A percentile compares a stretch with the other conserved stretches of the same genome.
phyloP scores from a whole-genome alignment of 306 rosid species.

The Chamaecrista fasciculata region DNA sequence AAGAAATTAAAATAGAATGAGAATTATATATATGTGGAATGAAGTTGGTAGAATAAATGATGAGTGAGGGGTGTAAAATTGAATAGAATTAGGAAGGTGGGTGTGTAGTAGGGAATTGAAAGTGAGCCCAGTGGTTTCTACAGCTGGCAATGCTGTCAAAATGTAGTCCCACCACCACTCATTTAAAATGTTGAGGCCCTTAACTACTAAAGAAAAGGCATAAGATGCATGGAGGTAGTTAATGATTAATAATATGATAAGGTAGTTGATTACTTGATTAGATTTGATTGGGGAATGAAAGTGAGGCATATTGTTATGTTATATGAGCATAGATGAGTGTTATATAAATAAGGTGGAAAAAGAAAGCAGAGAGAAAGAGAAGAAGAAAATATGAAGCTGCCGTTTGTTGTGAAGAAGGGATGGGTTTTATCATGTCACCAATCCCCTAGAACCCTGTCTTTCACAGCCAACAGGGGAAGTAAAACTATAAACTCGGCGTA shows the following conservation, averaged over 20 bases:
- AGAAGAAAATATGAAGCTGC: slow-evolving; percentile 73
- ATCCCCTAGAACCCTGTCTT: slow-evolving; percentile 80
- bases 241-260: too few species aligned
- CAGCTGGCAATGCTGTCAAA: neutral
- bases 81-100: neutral
- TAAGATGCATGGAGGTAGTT: too few species aligned
- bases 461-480: slow-evolving; percentile 43
- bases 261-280: too few species aligned
- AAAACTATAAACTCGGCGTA: slow-evolving; percentile 61
- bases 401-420: slow-evolving; percentile 47
- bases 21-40: too few species aligned
- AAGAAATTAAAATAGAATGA: too few species aligned
- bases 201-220: neutral
- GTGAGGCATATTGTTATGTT: too few species aligned
- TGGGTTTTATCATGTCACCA: slow-evolving; percentile 56
- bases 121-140: slow-evolving; percentile 24
- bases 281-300: too few species aligned
- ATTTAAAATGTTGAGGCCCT: slow-evolving; percentile 31
- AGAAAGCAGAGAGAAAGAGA: too few species aligned
- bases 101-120: too few species aligned
- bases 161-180: slow-evolving; percentile 39
- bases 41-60: neutral
- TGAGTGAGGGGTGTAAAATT: slow-evolving; percentile 16
- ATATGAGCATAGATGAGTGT: too few species aligned
- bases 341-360: too few species aligned